Evolutionary conservation across 176 grass and related monocot genomes (phyloP), one percentile per base, ranked within the genome.

Genomic region (Stipa capillata): DNA sequence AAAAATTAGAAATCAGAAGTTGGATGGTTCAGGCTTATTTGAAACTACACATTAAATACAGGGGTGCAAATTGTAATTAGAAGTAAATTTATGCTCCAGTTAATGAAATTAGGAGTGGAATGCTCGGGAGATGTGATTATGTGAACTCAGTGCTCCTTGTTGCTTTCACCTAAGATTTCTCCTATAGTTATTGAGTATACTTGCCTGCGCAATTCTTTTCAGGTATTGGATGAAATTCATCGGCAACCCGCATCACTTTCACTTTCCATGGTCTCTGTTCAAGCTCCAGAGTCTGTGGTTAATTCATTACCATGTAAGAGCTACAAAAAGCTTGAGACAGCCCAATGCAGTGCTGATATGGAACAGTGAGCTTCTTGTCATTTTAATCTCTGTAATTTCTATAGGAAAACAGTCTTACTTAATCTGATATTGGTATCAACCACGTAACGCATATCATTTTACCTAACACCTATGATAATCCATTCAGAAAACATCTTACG

Each of bases 181-280:
- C n/a, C n/a, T 63, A 17, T 74, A 59, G 27, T 69, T 56, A 86
- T 86, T 87, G 89, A 52, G n/a, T 65, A 69, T 45, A 24, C 53
- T 84, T 28, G 33, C 24, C 20, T 83, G 49, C 42, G 11, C 35
- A 29, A 83, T 75, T 86, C 41, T 80, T 76, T 92, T 54, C 91
- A 97, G 95, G 95, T 97, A 54, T 85, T 97, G 73, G 95, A 97
- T 87, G 95, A 97, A 86, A 97, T 97, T 79, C 95, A 97, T 72
- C 95, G 83, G 23, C 92, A 97, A 65, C 90, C 89, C 20, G 79
- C 88, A n/a, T 88, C 92, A 70, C 56, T 97, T 78, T 92, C 89
- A 79, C 87, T 92, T 75, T 89, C 95, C 57, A 88, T 92, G 87
- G 86, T 77, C 43, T 93, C 89, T 35, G 71, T 70, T 72, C 92